Evolutionary conservation across 768 basidiomycete genomes (phyloP).

Genomic region (Filobasidium wieringae): DNA sequence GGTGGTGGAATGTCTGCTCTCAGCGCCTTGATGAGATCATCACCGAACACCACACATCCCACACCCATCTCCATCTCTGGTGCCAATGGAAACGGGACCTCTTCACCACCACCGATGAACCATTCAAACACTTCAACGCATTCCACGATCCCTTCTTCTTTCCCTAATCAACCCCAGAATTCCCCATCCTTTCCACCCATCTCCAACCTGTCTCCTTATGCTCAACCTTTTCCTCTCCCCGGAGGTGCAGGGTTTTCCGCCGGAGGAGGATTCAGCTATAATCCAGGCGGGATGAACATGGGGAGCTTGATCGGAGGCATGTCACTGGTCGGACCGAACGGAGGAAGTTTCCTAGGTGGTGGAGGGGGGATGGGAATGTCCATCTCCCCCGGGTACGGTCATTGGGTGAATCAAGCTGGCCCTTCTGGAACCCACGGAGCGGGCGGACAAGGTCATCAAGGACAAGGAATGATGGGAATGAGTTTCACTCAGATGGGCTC

Average conservation of each 20-base stretch:
- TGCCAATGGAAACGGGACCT: background rate
- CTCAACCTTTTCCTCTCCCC: conserved; percentile 19
- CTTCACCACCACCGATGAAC: background rate
- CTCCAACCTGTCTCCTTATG: conserved; percentile 24
- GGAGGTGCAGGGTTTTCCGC: background rate
- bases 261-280: background rate
- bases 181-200: conserved; percentile 12
- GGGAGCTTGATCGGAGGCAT: background rate
- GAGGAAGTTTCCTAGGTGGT: background rate
- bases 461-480: background rate
- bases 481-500: conserved; percentile 9
- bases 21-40: conserved; percentile 5
- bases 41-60: background rate
- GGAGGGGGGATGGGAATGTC: conserved; percentile 8
- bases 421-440: background rate
- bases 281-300: conserved; percentile 1
- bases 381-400: conserved; percentile 4
- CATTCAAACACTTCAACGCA: background rate
- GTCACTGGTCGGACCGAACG: background rate
- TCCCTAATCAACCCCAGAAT: conserved; percentile 3
- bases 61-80: background rate
- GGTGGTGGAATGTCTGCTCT: background rate
- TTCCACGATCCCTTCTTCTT: background rate
- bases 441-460: background rate
- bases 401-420: background rate